phyloP scores from a whole-genome alignment of 352 stramenopile genomes.

The Globisporangium irregulare region DNA sequence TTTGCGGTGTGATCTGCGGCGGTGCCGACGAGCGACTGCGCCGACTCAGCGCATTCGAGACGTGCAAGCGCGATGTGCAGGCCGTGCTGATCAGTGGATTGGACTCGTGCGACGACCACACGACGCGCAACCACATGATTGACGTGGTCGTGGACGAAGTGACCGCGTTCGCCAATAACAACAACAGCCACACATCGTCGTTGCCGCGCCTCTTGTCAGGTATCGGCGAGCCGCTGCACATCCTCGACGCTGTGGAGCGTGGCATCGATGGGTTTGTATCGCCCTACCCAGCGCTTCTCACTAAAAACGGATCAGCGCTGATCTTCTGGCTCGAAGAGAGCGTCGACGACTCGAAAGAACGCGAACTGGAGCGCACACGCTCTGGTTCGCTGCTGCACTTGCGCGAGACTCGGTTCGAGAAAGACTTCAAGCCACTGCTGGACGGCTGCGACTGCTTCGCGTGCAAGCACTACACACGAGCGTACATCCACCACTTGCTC shows the following conservation, averaged over 20 bases:
- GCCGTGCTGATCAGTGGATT: slow-evolving; percentile 65
- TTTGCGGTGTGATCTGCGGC: slow-evolving; percentile 73
- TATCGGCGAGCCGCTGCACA: slow-evolving; percentile 61
- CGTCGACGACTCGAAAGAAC: slow-evolving; percentile 33
- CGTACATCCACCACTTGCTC: slow-evolving; percentile 92
- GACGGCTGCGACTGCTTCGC: slow-evolving; percentile 69
- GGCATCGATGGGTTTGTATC: slow-evolving; percentile 74
- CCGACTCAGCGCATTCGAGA: slow-evolving; percentile 51
- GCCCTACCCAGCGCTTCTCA: slow-evolving; percentile 51
- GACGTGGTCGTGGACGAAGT: slow-evolving; percentile 45
- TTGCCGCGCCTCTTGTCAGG: slow-evolving; percentile 65
- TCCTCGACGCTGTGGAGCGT: slow-evolving; percentile 45
- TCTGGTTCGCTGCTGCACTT: slow-evolving; percentile 62
- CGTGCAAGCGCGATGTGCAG: slow-evolving; percentile 62
- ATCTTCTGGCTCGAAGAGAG: slow-evolving; percentile 54
- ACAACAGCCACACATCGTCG: slow-evolving; percentile 27
- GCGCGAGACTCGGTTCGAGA: slow-evolving; percentile 56
- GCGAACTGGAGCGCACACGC: slow-evolving; percentile 22
- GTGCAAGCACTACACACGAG: slow-evolving; percentile 71
- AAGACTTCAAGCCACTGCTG: slow-evolving; percentile 62
- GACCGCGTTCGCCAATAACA: slow-evolving; percentile 4
- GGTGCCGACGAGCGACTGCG: slow-evolving; percentile 56
- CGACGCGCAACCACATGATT: slow-evolving; percentile 40
- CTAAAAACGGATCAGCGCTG: slow-evolving; percentile 44
- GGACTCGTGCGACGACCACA: slow-evolving; percentile 34